Percentiles rank a stretch among this genome's conserved stretches.
These are phyloP conservation scores for Amylocystis lapponica DNA, from an alignment of 768 basidiomycete genomes.

Conservation along the genomic window DNA sequence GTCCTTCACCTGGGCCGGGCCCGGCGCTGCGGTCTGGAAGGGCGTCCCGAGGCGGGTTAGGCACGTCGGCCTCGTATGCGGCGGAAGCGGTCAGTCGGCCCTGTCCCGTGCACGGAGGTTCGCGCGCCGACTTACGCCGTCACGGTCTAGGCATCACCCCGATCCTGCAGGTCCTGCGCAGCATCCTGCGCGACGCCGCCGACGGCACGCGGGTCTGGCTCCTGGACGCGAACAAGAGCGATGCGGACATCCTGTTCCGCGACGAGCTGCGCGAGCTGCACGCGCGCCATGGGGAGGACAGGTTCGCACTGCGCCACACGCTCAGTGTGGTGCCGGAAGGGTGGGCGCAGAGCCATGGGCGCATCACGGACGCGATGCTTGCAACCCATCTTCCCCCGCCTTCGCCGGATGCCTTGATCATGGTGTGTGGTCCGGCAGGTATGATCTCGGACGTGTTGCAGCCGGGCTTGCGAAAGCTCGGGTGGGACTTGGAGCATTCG, in stretches of 20 bases:
- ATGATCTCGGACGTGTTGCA: constrained; percentile 31
- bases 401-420: constrained; percentile 32
- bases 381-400: constrained; percentile 35
- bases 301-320: constrained; percentile 40
- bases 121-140: background rate
- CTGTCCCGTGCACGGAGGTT: background rate
- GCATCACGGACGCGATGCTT: constrained; percentile 36
- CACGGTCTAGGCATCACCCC: constrained; percentile 45
- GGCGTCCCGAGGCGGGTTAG: constrained; percentile 29
- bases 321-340: constrained; percentile 29
- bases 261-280: constrained; percentile 41
- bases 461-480: constrained; percentile 26
- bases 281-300: constrained; percentile 19
- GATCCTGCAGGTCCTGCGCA: constrained; percentile 49
- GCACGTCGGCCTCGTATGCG: constrained; percentile 50
- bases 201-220: constrained; percentile 41
- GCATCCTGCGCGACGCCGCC: constrained; percentile 34
- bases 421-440: constrained; percentile 46
- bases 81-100: constrained; percentile 41
- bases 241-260: constrained; percentile 46
- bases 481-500: constrained; percentile 30
- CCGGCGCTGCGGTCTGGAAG: constrained; percentile 31
- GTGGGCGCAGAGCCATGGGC: constrained; percentile 35
- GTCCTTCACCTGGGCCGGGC: constrained; percentile 46
- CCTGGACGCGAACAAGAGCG: constrained; percentile 41